Evolutionary conservation across 225 moss, liverwort and hornwort genomes (phyloP).

Genomic region (Straminergon stramineum): DNA sequence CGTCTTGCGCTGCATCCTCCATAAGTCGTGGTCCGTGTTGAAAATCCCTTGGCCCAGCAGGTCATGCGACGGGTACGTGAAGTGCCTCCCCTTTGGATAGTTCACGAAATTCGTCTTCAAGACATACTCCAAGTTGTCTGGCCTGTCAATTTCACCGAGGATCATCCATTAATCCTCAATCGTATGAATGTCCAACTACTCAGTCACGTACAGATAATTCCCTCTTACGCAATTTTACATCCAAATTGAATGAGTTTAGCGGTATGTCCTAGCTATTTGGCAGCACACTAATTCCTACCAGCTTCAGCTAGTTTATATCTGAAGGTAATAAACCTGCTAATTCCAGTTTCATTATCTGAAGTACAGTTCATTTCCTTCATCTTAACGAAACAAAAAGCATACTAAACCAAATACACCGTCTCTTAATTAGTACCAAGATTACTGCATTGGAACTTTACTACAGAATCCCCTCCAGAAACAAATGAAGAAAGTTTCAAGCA

Average conservation of each 20-base stretch:
- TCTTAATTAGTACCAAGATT: background rate
- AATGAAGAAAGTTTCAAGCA: background rate
- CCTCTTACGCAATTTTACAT: background rate
- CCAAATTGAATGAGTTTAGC: background rate
- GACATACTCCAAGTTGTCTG: constrained; percentile 48
- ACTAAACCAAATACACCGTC: background rate
- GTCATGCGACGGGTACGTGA: constrained; percentile 43
- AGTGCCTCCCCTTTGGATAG: constrained; percentile 45
- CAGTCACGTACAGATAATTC: background rate
- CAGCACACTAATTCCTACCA: background rate
- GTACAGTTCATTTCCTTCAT: background rate
- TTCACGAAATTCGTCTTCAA: constrained; percentile 48
- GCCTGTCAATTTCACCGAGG: background rate
- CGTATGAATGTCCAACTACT: background rate
- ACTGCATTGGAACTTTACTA: background rate
- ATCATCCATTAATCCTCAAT: background rate
- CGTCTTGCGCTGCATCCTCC: constrained; percentile 54
- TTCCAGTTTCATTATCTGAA: too few species aligned
- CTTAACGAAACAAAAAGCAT: background rate
- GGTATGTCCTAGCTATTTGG: too few species aligned
- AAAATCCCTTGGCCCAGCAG: constrained; percentile 57
- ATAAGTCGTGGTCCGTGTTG: constrained; percentile 41
- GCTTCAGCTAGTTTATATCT: too few species aligned
- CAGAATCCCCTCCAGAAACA: background rate
- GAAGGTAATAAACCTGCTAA: background rate